phyloP scores from a whole-genome alignment of 768 basidiomycete species.

The Boletus subcaerulescens region DNA sequence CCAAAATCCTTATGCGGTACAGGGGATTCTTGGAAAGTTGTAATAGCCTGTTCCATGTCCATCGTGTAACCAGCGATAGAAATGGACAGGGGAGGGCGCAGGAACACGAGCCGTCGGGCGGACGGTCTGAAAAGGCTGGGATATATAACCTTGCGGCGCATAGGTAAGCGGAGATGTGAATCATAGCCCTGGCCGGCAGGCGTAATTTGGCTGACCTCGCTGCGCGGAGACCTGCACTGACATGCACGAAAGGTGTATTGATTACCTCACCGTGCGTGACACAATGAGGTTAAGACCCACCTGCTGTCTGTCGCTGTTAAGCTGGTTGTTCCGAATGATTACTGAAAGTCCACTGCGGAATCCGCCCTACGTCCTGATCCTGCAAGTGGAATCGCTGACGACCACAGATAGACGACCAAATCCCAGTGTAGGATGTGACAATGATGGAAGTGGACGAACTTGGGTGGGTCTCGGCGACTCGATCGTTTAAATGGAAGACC shows the following conservation, averaged over 20 bases:
- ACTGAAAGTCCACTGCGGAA: background rate
- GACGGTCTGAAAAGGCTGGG: background rate
- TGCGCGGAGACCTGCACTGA: background rate
- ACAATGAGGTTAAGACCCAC: background rate
- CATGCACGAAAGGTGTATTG: background rate
- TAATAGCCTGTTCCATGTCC: slow-evolving; percentile 12
- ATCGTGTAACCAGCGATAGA: slow-evolving; percentile 10
- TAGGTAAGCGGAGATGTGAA: slow-evolving; percentile 5
- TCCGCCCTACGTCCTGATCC: background rate
- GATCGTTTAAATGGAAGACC: background rate
- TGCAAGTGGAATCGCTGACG: background rate
- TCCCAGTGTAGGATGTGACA: background rate
- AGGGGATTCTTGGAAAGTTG: background rate
- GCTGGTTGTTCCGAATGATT: background rate
- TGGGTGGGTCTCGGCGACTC: background rate
- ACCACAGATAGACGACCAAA: background rate
- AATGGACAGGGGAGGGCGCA: background rate
- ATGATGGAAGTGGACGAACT: background rate
- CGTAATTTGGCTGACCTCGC: background rate
- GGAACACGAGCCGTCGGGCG: background rate
- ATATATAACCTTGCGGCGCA: slow-evolving; percentile 10
- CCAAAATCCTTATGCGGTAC: slow-evolving; percentile 11
- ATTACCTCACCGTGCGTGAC: background rate
- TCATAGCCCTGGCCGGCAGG: slow-evolving; percentile 14
- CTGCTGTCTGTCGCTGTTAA: background rate